Percentiles rank a stretch among this genome's conserved stretches.
These are phyloP conservation scores for Cyclotella cryptica DNA, from an alignment of 108 stramenopile species.

Conservation along the genomic window DNA sequence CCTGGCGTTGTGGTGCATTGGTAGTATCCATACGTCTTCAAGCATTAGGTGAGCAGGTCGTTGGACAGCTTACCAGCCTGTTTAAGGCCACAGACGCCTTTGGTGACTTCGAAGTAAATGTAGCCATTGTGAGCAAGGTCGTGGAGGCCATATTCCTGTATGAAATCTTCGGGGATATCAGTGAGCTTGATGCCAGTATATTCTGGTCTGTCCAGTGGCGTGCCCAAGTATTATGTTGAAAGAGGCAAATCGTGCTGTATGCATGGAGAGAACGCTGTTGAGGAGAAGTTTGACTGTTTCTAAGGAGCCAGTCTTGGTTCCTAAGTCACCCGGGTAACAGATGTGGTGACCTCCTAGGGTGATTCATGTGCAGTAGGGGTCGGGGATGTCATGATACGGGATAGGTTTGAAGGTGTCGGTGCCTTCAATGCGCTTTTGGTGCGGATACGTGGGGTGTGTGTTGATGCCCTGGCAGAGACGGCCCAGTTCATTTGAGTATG, in stretches of 20 bases:
- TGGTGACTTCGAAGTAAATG: not conserved
- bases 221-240: not conserved
- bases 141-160: not conserved
- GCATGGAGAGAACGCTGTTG: not conserved
- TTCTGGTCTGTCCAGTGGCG: not conserved
- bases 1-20: not conserved
- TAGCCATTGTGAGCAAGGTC: no score
- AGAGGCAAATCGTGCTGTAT: not conserved
- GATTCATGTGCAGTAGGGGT: not conserved
- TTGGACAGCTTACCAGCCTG: conserved; percentile 55
- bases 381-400: not conserved
- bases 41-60: conserved; percentile 17
- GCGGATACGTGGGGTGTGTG: not conserved
- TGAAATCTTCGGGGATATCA: not conserved
- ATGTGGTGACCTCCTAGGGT: not conserved
- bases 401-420: not conserved
- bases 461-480: conserved; percentile 3
- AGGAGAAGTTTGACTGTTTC: not conserved
- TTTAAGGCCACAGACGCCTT: conserved; percentile 55
- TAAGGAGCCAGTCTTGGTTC: not conserved
- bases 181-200: not conserved
- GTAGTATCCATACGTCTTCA: conserved; percentile 33
- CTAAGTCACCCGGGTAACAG: not conserved
- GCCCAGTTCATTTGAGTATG: conserved; percentile 3
- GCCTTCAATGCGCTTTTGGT: no score